A percentile compares a stretch with the other conserved stretches of the same genome.
Evolutionary conservation across 805 yeast species (phyloP).

Genomic region (Priceomyces haplophilus): DNA sequence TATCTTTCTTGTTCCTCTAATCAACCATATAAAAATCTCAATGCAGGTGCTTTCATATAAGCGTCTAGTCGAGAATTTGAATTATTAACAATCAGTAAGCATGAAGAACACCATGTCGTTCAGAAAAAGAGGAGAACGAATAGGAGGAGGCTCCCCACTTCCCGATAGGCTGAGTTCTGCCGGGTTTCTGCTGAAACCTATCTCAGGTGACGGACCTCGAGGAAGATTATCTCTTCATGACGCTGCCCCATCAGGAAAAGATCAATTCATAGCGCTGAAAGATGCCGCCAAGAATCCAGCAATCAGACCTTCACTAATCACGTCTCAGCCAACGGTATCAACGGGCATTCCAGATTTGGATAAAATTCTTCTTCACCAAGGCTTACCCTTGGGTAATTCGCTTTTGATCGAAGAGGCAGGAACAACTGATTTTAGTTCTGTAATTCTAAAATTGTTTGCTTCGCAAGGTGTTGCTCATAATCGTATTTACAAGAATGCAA

Average conservation of each 20-base stretch:
- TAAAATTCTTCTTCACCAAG: conserved; percentile 71
- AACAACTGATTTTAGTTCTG: conserved; percentile 81
- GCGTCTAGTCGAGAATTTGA: conserved; percentile 3
- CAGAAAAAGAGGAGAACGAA: conserved; percentile 40
- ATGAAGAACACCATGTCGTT: conserved; percentile 32
- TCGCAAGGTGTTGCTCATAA: conserved; percentile 75
- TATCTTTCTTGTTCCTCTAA: no score
- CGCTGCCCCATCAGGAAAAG: neutral
- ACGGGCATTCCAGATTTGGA: conserved; percentile 81
- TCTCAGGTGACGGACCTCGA: conserved; percentile 4
- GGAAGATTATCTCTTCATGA: conserved; percentile 8
- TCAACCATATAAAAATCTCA: no score
- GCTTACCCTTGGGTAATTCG: conserved; percentile 75
- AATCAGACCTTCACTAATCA: conserved; percentile 69
- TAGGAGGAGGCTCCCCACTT: conserved; percentile 16
- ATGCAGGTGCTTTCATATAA: neutral
- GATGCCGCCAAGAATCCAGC: conserved; percentile 44
- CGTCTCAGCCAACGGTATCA: conserved; percentile 73
- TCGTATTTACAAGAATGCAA: conserved; percentile 37
- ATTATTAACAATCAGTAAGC: neutral
- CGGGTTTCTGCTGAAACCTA: conserved; percentile 5
- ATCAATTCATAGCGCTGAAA: neutral
- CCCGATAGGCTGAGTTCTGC: conserved; percentile 4
- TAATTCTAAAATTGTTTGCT: conserved; percentile 64
- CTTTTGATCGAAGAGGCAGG: conserved; percentile 78